phyloP scores from a whole-genome alignment of 139 green algal genomes.

The Raphidocelis subcapitata region DNA sequence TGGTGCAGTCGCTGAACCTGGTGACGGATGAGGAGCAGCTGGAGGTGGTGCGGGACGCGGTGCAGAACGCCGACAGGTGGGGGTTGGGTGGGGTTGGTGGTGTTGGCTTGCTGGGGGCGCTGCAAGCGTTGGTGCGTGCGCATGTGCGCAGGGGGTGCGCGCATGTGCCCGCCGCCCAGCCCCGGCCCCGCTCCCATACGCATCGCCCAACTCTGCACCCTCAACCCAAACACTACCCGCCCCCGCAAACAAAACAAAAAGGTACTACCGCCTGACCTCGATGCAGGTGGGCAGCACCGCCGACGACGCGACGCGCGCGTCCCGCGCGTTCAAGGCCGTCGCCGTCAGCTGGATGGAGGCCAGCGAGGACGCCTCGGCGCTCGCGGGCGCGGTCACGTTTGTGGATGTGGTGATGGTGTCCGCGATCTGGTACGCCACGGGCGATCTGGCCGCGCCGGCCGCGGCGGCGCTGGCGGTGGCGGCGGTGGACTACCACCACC shows the following conservation, averaged over 20 bases:
- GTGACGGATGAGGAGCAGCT: constrained; percentile 20
- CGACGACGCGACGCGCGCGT: neutral
- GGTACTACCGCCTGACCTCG: constrained; percentile 23
- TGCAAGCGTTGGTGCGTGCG: neutral
- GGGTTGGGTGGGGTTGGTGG: neutral
- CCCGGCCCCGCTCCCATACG: no score
- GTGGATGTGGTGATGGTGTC: constrained; percentile 15
- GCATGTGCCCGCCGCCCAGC: neutral
- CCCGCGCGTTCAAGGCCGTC: constrained; percentile 25
- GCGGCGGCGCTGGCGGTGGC: constrained; percentile 19
- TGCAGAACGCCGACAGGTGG: constrained; percentile 27
- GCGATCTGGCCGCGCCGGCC: constrained; percentile 13
- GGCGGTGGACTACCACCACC: constrained; percentile 20
- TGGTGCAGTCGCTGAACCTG: constrained; percentile 2
- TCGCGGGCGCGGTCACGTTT: neutral
- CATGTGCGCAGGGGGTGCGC: neutral
- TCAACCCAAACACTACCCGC: neutral
- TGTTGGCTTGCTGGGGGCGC: neutral
- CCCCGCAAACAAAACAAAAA: neutral
- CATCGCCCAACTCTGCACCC: neutral
- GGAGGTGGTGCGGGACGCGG: constrained; percentile 12
- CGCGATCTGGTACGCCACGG: constrained; percentile 8
- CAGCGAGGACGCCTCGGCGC: neutral
- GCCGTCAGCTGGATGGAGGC: constrained; percentile 20
- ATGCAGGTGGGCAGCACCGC: neutral